These are phyloP conservation scores for Lagenaria siceraria DNA, from an alignment of 306 rosid species.

Conservation along the genomic window DNA sequence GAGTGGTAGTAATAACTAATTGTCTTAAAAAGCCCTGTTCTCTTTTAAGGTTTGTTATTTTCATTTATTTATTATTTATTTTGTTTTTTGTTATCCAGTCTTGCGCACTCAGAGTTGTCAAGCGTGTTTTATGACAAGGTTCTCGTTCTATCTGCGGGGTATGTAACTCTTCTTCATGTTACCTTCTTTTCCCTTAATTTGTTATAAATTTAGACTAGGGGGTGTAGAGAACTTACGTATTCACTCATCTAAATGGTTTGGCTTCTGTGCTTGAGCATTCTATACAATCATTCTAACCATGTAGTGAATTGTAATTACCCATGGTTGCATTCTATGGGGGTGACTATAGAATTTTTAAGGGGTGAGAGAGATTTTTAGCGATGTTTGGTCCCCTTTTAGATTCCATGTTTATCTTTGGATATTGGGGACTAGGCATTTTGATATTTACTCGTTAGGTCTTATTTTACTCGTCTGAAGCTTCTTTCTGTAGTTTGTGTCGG, in stretches of 20 bases:
- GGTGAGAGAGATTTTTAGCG: too few species aligned
- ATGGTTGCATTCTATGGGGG: too few species aligned
- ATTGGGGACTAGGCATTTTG: too few species aligned
- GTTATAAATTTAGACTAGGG: neutral
- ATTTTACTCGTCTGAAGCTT: too few species aligned
- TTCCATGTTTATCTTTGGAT: neutral
- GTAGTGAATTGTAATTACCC: neutral
- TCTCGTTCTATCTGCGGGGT: slow-evolving; percentile 54
- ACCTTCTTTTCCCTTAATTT: neutral
- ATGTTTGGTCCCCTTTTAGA: too few species aligned
- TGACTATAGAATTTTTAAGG: too few species aligned
- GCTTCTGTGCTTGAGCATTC: neutral
- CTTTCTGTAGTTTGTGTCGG: too few species aligned
- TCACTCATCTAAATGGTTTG: neutral
- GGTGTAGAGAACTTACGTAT: neutral
- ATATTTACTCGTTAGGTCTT: too few species aligned
- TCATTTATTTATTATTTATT: neutral
- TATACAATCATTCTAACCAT: neutral
- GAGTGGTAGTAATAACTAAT: neutral
- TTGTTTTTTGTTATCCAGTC: slow-evolving; percentile 31
- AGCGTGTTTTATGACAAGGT: slow-evolving; percentile 87
- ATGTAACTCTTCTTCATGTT: slow-evolving; percentile 9
- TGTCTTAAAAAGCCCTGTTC: neutral
- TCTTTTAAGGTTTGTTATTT: neutral
- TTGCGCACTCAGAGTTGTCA: slow-evolving; percentile 88